These are phyloP conservation scores for Psilocybe subaeruginosa DNA, from an alignment of 768 basidiomycete genomes.

Conservation along the genomic window DNA sequence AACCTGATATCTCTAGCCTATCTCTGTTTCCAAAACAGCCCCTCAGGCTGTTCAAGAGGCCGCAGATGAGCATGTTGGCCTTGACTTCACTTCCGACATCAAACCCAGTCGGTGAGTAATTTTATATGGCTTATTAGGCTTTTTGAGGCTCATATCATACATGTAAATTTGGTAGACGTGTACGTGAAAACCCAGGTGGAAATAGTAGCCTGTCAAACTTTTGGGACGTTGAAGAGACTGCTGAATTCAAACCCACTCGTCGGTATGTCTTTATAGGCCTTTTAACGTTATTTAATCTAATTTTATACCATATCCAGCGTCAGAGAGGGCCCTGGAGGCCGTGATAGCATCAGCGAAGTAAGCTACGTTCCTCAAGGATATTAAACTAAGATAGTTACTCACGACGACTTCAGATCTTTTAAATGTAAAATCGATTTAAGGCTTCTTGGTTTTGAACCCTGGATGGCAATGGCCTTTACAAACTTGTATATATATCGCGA, in stretches of 20 bases:
- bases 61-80: conserved; percentile 34
- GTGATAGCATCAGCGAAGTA: conserved; percentile 58
- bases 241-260: conserved; percentile 71
- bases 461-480: neutral
- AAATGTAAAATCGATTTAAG: conserved; percentile 1
- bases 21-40: neutral
- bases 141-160: neutral
- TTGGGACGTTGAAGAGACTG: conserved; percentile 47
- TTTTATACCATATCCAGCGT: conserved; percentile 45
- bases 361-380: conserved; percentile 4
- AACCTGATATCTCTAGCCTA: neutral
- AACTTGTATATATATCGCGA: neutral
- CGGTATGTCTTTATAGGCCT: conserved; percentile 40
- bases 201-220: conserved; percentile 46
- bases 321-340: conserved; percentile 67
- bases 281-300: conserved; percentile 5
- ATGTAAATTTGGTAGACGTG: conserved; percentile 33
- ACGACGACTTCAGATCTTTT: conserved; percentile 22
- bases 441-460: neutral
- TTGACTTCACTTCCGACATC: conserved; percentile 37
- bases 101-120: conserved; percentile 54
- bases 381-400: neutral
- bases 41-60: neutral
- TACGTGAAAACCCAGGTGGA: conserved; percentile 49
- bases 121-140: neutral